Base-by-base conservation (phyloP, 1,284 basidiomycete species). In the Schizophyllum amplum region DNA sequence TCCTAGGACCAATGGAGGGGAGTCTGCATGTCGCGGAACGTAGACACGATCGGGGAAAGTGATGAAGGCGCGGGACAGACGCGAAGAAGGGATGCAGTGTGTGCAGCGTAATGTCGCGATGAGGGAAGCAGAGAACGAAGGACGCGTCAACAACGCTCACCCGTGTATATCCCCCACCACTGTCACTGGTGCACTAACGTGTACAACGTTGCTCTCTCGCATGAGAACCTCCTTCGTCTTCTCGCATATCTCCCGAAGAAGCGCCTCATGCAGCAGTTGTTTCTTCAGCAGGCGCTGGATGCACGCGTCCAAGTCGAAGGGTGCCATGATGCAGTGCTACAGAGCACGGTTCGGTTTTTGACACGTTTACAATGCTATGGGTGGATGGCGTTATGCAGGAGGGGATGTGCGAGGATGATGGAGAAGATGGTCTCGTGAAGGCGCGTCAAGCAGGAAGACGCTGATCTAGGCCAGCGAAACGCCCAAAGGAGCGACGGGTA, bases 121-220 rank as follows among this genome's bases (percentile, higher is more conserved):
- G 55, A 60, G 51, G 51, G 59, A 46, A 47, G 51, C 60, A 61
- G 52, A 59, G 65, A 58, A 76, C 89, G 82, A 42, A 17, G 33
- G 33, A 9, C 7, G 17, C 7, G 17, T 9, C 33, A 42, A 33
- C 7, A 42, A 17, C 7, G 17, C 33, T 42, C 73, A 95, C 94
- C 94, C 96, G 72, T 99, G 96, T 56, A 99, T 99, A 71, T 99
- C 97, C 56, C 97, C 97, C 25, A 99, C 96, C 25, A 99, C 97
- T 1, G 97, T 99, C 50, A 99, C 94, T n/a, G 97, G 97, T 1
- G 95, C 91, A 61, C 86, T 89, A 65, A 99, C 92, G 68, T 99
- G 97, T 13, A 99, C 94, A 58, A 99, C 97, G 68, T 99, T 99
- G 62, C 91, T 94, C 76, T 99, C 97, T 63, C 93, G 80, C 97